Percentiles rank a stretch among this genome's conserved stretches.
Evolutionary conservation across 2,329 filamentous ascomycete species (phyloP).

Genomic region (Beauveria scarabaeidicola): DNA sequence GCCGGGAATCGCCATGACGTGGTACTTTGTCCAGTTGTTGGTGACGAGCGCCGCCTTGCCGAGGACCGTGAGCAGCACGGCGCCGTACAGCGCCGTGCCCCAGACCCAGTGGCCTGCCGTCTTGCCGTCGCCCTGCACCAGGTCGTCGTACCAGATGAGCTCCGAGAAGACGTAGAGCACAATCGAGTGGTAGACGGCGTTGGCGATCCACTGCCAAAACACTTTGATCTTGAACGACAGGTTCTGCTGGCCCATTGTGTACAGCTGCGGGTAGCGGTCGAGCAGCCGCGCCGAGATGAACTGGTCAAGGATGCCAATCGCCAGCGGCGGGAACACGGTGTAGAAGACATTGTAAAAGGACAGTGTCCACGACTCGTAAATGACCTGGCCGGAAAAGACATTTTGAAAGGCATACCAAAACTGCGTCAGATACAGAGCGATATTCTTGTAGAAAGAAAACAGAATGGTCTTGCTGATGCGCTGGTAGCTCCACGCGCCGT

Average conservation of each 20-base stretch:
- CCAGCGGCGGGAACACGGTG: constrained; percentile 86
- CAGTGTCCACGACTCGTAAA: constrained; percentile 99
- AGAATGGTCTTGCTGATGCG: constrained; percentile 93
- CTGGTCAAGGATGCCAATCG: constrained; percentile 93
- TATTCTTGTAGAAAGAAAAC: constrained; percentile 99
- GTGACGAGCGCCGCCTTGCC: constrained; percentile 92
- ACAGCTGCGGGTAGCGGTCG: constrained; percentile 93
- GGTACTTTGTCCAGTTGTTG: constrained; percentile 98
- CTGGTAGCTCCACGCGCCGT: constrained; percentile 96
- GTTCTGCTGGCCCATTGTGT: constrained; percentile 86
- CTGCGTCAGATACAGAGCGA: constrained; percentile 96
- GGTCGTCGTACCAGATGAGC: constrained; percentile 73
- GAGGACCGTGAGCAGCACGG: constrained; percentile 86
- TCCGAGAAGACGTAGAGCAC: constrained; percentile 82
- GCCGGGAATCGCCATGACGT: constrained; percentile 88
- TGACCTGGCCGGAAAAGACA: constrained; percentile 92
- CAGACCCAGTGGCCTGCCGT: constrained; percentile 94
- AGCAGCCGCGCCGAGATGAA: constrained; percentile 90
- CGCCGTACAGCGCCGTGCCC: constrained; percentile 90
- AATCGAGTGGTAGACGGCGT: constrained; percentile 92
- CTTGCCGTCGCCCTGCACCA: constrained; percentile 69
- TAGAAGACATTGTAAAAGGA: constrained; percentile 99
- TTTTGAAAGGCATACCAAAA: constrained; percentile 99
- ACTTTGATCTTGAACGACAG: constrained; percentile 89
- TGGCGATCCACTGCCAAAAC: constrained; percentile 86